Evolutionary conservation across 139 green algal species (phyloP).

Genomic region (Chloropicon primus): DNA sequence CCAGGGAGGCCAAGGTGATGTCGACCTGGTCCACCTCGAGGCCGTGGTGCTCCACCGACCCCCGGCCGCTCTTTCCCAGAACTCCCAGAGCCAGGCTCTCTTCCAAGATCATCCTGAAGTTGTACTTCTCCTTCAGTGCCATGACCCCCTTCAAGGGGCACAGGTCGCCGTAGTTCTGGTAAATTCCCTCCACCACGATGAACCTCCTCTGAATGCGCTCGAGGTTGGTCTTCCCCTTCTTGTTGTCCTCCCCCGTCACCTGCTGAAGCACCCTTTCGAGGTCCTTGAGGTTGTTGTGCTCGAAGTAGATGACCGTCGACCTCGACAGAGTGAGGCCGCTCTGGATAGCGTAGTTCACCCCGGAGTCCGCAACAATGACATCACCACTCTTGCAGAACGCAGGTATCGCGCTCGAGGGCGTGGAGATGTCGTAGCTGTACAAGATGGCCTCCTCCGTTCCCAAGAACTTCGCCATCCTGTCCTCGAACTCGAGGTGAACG

Average conservation of each 20-base stretch:
- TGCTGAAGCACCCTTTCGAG: conserved; percentile 55
- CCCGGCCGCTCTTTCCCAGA: conserved; percentile 65
- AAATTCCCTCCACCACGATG: conserved; percentile 90
- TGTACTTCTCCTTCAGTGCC: conserved; percentile 65
- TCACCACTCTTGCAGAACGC: conserved; percentile 82
- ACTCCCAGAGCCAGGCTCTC: conserved; percentile 80
- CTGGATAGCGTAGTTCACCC: conserved; percentile 63
- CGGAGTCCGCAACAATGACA: conserved; percentile 66
- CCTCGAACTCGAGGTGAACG: conserved; percentile 80
- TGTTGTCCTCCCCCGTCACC: conserved; percentile 33
- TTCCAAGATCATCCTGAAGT: conserved; percentile 87
- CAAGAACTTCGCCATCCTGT: conserved; percentile 62
- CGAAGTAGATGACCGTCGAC: conserved; percentile 62
- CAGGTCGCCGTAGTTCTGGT: conserved; percentile 63
- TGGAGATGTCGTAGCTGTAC: conserved; percentile 90
- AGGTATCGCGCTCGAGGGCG: conserved; percentile 73
- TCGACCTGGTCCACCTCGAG: conserved; percentile 48
- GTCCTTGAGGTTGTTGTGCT: conserved; percentile 88
- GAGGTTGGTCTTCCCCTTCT: conserved; percentile 33
- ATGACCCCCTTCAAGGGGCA: conserved; percentile 64
- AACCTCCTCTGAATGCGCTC: conserved; percentile 72
- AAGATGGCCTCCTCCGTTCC: conserved; percentile 71
- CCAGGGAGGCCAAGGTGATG: conserved; percentile 60
- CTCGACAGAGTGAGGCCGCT: conserved; percentile 54
- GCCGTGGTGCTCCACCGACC: conserved; percentile 69